Evolutionary conservation across 257 asterid species (phyloP).

Genomic region (Perilla frutescens): DNA sequence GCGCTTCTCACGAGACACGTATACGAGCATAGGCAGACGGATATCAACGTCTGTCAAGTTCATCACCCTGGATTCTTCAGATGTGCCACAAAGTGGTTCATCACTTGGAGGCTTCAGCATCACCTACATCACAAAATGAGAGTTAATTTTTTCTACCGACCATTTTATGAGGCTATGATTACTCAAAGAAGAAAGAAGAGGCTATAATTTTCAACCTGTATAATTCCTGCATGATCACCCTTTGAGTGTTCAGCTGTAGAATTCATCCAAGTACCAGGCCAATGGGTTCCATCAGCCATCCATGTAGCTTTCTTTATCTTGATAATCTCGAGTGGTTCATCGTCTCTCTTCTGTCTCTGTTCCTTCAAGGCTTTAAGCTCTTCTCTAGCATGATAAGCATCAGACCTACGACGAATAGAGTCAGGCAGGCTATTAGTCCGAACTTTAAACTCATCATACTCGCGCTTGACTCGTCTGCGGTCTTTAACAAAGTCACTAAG

Average conservation of each 20-base stretch:
- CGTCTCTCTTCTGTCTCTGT: slow-evolving; percentile 66
- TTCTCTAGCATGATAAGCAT: slow-evolving; percentile 75
- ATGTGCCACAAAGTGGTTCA: slow-evolving; percentile 62
- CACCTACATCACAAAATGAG: slow-evolving; percentile 48
- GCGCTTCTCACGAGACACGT: slow-evolving; percentile 80
- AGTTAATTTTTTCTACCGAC: background rate
- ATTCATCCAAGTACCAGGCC: slow-evolving; percentile 85
- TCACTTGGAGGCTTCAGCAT: slow-evolving; percentile 89
- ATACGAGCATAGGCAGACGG: slow-evolving; percentile 83
- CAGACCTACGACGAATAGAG: slow-evolving; percentile 71
- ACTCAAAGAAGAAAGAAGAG: background rate
- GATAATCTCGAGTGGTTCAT: slow-evolving; percentile 53
- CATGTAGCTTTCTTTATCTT: slow-evolving; percentile 74
- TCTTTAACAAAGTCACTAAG: slow-evolving; percentile 70
- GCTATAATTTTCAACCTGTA: slow-evolving; percentile 71
- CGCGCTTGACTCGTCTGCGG: slow-evolving; percentile 74
- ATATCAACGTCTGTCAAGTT: slow-evolving; percentile 64
- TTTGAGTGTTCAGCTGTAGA: slow-evolving; percentile 61
- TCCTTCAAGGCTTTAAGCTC: slow-evolving; percentile 67
- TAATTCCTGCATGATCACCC: slow-evolving; percentile 85
- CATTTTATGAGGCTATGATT: background rate
- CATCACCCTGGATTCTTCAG: slow-evolving; percentile 51
- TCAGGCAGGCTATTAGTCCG: slow-evolving; percentile 71
- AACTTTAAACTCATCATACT: slow-evolving; percentile 82
- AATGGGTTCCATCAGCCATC: slow-evolving; percentile 90